Evolutionary conservation across 495 filamentous ascomycete species (phyloP), one percentile per base, ranked within the genome.

Genomic region (Penicillium manginii): DNA sequence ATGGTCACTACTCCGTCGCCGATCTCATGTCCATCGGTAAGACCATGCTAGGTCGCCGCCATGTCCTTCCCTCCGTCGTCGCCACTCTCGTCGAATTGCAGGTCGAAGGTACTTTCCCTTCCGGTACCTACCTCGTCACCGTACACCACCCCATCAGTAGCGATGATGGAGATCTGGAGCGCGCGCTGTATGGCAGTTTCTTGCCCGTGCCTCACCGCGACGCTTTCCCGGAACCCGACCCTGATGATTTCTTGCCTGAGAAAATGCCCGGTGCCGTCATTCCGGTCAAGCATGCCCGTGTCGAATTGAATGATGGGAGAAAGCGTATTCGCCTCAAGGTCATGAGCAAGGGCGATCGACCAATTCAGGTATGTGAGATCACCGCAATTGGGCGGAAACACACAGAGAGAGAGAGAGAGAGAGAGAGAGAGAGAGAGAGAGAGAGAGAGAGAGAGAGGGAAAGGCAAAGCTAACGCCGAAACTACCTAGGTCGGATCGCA

Each of bases 51-150:
- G 94, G 96, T 57, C 90, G 94, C 4, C 90, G 93, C 22, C 96
- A 98, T 71, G 94, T 98, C 60, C 79, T 92, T 15, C 92, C 96
- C 22, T 85, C 87, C 17, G 94, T 98, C 29, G 78, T 84, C 23
- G 77, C 83, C 3, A 88, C 90, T 11, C 83, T 98, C 23, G 78
- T 82, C 52, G 89, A 96, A 76, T 83, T 98, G 58, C 90, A 93
- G 79, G 88, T 98, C 56, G 94, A 98, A 73, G 94, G 96, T 37
- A 98, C 94, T 0, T 98, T 98, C 62, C 86, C 83, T 3, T 86
- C 81, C 9, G 96, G 94, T 33, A 97, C 93, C 14, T 98, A 96
- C 68, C 85, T 98, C 17, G 94, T 98, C 1, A 98, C 94, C 0
- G 91, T 98, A 21, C 92, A 97, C 72, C 81, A 94, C 68, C 94